phyloP scores from a whole-genome alignment of 192 early-diverging fungal species.

The Mortierella hygrophila region DNA sequence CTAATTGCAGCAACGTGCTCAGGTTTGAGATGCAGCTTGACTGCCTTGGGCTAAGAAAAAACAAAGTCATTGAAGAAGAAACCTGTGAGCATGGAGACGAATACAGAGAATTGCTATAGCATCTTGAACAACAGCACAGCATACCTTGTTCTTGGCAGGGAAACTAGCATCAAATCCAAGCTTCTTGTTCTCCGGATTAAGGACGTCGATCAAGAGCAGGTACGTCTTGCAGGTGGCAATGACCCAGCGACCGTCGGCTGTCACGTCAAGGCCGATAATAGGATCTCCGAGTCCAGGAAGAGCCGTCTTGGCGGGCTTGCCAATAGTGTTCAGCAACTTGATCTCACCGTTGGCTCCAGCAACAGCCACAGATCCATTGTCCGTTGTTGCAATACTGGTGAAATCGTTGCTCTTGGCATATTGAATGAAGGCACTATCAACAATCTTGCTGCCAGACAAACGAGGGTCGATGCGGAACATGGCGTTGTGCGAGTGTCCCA shows the following conservation, averaged over 20 bases:
- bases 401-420: constrained; percentile 83
- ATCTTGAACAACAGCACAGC: no score
- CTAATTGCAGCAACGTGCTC: constrained; percentile 91
- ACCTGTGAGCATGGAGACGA: no score
- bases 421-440: constrained; percentile 74
- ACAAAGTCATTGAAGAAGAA: neutral
- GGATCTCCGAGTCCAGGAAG: constrained; percentile 91
- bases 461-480: constrained; percentile 94
- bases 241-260: constrained; percentile 85
- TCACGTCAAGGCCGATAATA: constrained; percentile 91
- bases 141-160: constrained; percentile 72
- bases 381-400: constrained; percentile 79
- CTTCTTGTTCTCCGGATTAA: constrained; percentile 59
- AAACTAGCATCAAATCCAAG: constrained; percentile 81
- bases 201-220: constrained; percentile 83
- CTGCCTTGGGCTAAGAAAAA: constrained; percentile 61
- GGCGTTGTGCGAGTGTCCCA: constrained; percentile 86
- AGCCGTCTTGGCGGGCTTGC: constrained; percentile 86
- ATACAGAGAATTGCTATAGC: neutral
- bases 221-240: constrained; percentile 92
- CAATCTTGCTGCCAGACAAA: constrained; percentile 76
- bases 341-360: constrained; percentile 91
- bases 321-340: constrained; percentile 83
- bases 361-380: constrained; percentile 84
- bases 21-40: constrained; percentile 84